phyloP scores from a whole-genome alignment of 2,329 filamentous ascomycete genomes.

The Paracorniculantispora psalliotae region DNA sequence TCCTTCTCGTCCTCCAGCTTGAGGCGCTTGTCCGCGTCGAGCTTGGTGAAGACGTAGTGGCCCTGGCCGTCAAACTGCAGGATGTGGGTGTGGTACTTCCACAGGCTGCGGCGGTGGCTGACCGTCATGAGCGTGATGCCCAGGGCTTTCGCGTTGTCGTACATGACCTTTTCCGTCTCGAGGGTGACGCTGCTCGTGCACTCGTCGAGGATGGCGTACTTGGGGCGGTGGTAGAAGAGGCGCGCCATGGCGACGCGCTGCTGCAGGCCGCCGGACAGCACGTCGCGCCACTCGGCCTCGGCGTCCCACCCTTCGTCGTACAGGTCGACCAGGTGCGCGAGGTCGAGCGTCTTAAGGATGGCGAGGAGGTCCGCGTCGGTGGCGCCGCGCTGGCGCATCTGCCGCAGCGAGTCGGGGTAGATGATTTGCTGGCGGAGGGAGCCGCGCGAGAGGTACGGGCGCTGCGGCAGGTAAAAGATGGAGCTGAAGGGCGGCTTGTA shows the following conservation, averaged over 20 bases:
- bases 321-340: slow-evolving; percentile 75
- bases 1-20: slow-evolving; percentile 94
- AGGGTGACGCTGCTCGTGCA: slow-evolving; percentile 94
- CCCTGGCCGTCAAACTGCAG: slow-evolving; percentile 96
- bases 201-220: slow-evolving; percentile 94
- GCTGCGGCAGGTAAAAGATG: slow-evolving; percentile 97
- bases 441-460: slow-evolving; percentile 87
- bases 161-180: slow-evolving; percentile 93
- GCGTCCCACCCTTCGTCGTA: slow-evolving; percentile 81
- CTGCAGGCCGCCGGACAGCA: slow-evolving; percentile 86
- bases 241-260: slow-evolving; percentile 96
- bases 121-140: slow-evolving; percentile 98
- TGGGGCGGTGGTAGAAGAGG: slow-evolving; percentile 86
- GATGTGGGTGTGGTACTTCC: slow-evolving; percentile 94
- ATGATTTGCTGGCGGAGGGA: slow-evolving; percentile 95
- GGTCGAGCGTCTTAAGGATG: slow-evolving; percentile 74
- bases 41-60: slow-evolving; percentile 77
- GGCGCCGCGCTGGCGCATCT: slow-evolving; percentile 79
- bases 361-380: slow-evolving; percentile 74
- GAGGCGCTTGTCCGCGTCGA: slow-evolving; percentile 83
- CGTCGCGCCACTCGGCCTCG: slow-evolving; percentile 94
- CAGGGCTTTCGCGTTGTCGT: slow-evolving; percentile 86
- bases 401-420: slow-evolving; percentile 83
- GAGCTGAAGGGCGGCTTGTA: slow-evolving; percentile 85
- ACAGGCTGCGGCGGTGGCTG: slow-evolving; percentile 81